Evolutionary conservation across 345 rosid species (phyloP).

Genomic region (Citrus glauca): DNA sequence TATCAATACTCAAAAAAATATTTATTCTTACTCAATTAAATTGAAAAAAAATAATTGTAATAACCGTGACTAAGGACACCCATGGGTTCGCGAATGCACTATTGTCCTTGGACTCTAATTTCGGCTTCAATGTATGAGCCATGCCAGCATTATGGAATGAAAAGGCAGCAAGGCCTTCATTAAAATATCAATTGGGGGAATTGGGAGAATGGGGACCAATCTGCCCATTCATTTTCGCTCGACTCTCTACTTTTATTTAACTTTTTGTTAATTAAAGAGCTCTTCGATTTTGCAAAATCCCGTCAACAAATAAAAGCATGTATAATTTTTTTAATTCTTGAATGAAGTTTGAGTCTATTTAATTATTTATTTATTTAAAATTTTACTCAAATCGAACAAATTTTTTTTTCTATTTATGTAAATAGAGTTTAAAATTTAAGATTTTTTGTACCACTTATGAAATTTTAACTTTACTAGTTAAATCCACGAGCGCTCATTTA

Average conservation of each 20-base stretch:
- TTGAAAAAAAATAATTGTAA: too few relatives aligned
- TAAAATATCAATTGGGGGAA: neutral
- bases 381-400: too few relatives aligned
- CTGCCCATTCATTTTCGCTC: neutral
- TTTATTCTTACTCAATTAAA: too few relatives aligned
- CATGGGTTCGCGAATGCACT: neutral
- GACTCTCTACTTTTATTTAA: neutral
- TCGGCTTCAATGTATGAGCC: neutral
- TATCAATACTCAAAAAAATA: too few relatives aligned
- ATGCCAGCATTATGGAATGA: neutral
- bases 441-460: too few relatives aligned
- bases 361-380: too few relatives aligned
- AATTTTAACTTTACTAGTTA: too few relatives aligned
- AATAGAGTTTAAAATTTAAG: too few relatives aligned
- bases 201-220: slow-evolving; percentile 21
- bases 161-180: neutral
- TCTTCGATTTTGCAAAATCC: neutral
- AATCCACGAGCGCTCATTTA: too few relatives aligned
- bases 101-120: neutral
- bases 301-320: neutral
- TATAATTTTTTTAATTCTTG: too few relatives aligned
- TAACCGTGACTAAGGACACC: too few relatives aligned
- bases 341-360: neutral
- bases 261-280: neutral
- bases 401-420: too few relatives aligned